Percentiles rank a stretch among this genome's conserved stretches.
phyloP scores from a whole-genome alignment of 257 asterid species.

The Ajuga chamaepitys region DNA sequence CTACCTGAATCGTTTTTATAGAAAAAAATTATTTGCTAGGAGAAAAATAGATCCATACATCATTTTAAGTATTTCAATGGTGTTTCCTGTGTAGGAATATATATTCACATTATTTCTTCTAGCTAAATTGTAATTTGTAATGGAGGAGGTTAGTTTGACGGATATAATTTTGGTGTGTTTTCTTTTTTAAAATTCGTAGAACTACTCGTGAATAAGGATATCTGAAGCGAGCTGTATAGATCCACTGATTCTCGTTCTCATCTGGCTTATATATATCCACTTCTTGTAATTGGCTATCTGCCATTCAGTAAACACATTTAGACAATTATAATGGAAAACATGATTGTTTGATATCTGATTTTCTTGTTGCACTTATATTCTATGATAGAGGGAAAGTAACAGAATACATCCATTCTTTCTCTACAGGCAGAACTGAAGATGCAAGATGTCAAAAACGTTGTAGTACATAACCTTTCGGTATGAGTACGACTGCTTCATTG shows the following conservation, averaged over 20 bases:
- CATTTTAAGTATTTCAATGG: background rate
- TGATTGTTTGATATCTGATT: background rate
- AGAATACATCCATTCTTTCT: background rate
- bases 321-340: background rate
- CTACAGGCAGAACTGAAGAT: slow-evolving; percentile 90
- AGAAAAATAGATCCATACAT: background rate
- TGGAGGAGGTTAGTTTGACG: background rate
- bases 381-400: background rate
- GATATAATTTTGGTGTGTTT: background rate
- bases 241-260: background rate
- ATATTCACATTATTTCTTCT: background rate
- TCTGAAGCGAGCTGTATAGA: background rate
- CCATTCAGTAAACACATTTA: background rate
- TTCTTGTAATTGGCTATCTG: background rate
- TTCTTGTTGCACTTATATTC: background rate
- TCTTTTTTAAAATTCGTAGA: background rate
- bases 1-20: background rate
- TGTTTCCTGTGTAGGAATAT: background rate
- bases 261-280: background rate
- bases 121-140: background rate
- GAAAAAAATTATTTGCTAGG: background rate
- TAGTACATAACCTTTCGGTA: slow-evolving; percentile 88
- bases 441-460: slow-evolving; percentile 84
- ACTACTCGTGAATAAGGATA: background rate
- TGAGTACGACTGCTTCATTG: slow-evolving; percentile 28